Percentiles rank a stretch among this genome's conserved stretches.
phyloP scores from a whole-genome alignment of 2,329 filamentous ascomycete species.

The Colletotrichum acutatum region DNA sequence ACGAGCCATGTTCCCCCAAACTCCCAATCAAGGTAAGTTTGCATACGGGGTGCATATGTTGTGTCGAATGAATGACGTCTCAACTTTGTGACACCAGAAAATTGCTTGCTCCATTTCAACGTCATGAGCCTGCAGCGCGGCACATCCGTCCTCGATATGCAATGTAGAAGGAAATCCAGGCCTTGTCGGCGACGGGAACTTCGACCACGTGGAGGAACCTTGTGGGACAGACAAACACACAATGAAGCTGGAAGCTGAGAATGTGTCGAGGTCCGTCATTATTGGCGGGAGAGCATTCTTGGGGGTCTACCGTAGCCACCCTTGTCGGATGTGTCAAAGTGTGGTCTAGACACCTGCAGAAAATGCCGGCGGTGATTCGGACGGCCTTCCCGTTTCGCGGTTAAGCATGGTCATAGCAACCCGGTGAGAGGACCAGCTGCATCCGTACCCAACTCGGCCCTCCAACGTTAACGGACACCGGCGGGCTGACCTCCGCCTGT shows the following conservation, averaged over 20 bases:
- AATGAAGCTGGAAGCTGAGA: slow-evolving; percentile 1
- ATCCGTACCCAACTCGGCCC: slow-evolving; percentile 32
- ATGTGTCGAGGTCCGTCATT: background rate
- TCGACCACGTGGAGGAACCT: slow-evolving; percentile 4
- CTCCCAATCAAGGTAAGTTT: slow-evolving; percentile 34
- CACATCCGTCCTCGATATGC: background rate
- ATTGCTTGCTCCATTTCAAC: slow-evolving; percentile 9
- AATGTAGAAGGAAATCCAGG: background rate
- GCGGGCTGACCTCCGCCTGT: slow-evolving; percentile 17
- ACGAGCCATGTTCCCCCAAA: slow-evolving; percentile 35
- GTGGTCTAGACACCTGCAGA: slow-evolving; percentile 33
- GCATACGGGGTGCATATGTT: slow-evolving; percentile 37
- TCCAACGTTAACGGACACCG: slow-evolving; percentile 14
- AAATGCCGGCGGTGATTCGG: slow-evolving; percentile 27
- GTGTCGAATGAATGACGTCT: slow-evolving; percentile 39
- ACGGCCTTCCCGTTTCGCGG: slow-evolving; percentile 27
- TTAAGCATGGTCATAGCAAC: slow-evolving; percentile 23
- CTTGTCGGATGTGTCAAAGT: slow-evolving; percentile 19
- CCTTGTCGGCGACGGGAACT: background rate
- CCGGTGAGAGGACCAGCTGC: slow-evolving; percentile 26
- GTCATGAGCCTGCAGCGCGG: slow-evolving; percentile 12
- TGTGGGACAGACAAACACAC: slow-evolving; percentile 3
- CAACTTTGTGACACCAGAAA: slow-evolving; percentile 41
- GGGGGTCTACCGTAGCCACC: slow-evolving; percentile 13
- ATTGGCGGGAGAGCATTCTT: slow-evolving; percentile 23